Evolutionary conservation across 1,139 yeast species (phyloP), one percentile per base, ranked within the genome.

Genomic region (Hansenula lynferdii): DNA sequence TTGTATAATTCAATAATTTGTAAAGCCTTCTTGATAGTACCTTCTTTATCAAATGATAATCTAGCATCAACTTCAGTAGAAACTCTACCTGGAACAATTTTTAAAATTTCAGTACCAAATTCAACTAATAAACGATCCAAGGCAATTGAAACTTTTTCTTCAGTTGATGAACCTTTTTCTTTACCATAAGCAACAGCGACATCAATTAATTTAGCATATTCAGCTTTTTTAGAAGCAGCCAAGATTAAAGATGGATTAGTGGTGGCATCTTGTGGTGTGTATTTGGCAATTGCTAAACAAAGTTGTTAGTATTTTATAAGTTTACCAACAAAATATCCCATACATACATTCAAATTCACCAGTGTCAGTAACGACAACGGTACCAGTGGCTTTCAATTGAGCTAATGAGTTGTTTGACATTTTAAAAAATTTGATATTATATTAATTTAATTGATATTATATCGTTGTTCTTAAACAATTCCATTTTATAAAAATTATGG

Each of bases 41-140:
- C 97, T 49, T 89, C 84, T 67, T 83, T 92, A 77, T 90, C 86
- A 63, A 89, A 92, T 31, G 97, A 90, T 60, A 92, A 79, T 70
- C 97, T 86, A 48, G 98, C 98, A 61, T 92, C 98, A 47, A 92
- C 98, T 73, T 92, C 99, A 50, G 98, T 94, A 43, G 97, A 89
- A 48, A 92, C 99, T 73, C 98, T 85, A 60, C 99, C 99, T 54
- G 99, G 99, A 44, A 92, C 97, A 63, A 92, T 89, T 62, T 79
- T 76, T 63, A 92, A 77, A 62, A 92, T 92, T 70, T 85, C 92
- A 63, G 80, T 75, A 70, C 98, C 98, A 65, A 94, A 94, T 69
- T 90, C 97, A 51, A 92, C 96, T 58, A 92, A 78, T 59, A 94
- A 73, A 67, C 87, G 75, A 72, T 92, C 98, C 54, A 92, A 79